Evolutionary conservation across 352 stramenopile genomes (phyloP).

Genomic region (Pythium insidiosum): DNA sequence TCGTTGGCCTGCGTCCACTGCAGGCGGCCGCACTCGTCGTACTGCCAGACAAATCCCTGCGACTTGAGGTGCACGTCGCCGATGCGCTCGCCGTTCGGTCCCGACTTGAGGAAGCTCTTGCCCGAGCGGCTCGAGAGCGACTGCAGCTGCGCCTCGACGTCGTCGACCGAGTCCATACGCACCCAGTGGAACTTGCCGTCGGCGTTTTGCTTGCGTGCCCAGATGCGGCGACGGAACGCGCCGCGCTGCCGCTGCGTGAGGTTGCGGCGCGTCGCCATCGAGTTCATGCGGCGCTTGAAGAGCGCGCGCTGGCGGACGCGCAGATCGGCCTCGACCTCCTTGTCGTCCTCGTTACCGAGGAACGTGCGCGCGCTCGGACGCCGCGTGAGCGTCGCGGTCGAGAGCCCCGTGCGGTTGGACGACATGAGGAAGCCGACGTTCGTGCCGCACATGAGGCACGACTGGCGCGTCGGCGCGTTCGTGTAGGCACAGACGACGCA

Average conservation of each 20-base stretch:
- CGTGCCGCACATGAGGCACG: slow-evolving; percentile 67
- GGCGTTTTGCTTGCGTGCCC: slow-evolving; percentile 41
- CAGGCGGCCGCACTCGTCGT: slow-evolving; percentile 38
- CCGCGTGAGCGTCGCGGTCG: slow-evolving; percentile 14
- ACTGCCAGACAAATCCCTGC: slow-evolving; percentile 65
- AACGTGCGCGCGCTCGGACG: slow-evolving; percentile 52
- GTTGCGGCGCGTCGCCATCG: slow-evolving; percentile 44
- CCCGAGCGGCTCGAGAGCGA: slow-evolving; percentile 3
- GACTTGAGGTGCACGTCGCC: slow-evolving; percentile 53
- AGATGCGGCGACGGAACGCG: slow-evolving; percentile 52
- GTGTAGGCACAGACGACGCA: slow-evolving; percentile 63
- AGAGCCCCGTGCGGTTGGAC: no score
- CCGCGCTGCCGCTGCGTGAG: slow-evolving; percentile 62
- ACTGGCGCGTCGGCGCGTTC: slow-evolving; percentile 28
- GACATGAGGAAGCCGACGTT: slow-evolving; percentile 20
- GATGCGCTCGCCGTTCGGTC: slow-evolving; percentile 42
- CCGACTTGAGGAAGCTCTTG: slow-evolving; percentile 13
- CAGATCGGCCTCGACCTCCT: slow-evolving; percentile 26
- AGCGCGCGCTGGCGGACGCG: slow-evolving; percentile 43
- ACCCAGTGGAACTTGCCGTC: slow-evolving; percentile 75
- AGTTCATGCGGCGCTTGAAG: slow-evolving; percentile 65
- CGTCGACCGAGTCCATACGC: slow-evolving; percentile 39
- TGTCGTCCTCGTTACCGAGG: slow-evolving; percentile 26
- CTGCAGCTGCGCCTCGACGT: slow-evolving; percentile 11
- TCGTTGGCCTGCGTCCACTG: slow-evolving; percentile 54